A percentile compares a stretch with the other conserved stretches of the same genome.
Conservation (phyloP, 768 basidiomycete species). For the Candolleomyces aberdarensis region DNA sequence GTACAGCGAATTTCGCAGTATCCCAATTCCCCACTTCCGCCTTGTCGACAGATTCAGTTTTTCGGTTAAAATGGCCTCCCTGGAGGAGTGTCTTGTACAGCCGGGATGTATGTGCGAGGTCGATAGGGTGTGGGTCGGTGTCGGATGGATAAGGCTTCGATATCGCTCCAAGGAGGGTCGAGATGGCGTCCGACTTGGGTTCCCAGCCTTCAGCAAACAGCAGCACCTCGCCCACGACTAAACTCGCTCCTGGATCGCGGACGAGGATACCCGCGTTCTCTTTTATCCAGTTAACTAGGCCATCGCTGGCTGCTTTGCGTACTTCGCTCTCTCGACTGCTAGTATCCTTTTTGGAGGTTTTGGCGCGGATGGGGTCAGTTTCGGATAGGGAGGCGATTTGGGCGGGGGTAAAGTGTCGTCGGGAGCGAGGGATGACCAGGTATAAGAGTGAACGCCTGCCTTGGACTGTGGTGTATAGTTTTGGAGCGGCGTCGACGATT, state of each 20-base stretch:
- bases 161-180: slow-evolving; percentile 59
- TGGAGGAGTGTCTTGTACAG: slow-evolving; percentile 88
- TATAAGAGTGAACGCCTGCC: slow-evolving; percentile 84
- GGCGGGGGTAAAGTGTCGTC: slow-evolving; percentile 84
- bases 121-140: slow-evolving; percentile 60
- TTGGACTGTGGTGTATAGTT: slow-evolving; percentile 59
- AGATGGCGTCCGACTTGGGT: slow-evolving; percentile 54
- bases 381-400: slow-evolving; percentile 69
- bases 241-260: slow-evolving; percentile 74
- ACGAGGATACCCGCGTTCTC: slow-evolving; percentile 59
- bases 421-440: slow-evolving; percentile 77
- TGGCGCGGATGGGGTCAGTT: slow-evolving; percentile 62
- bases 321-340: slow-evolving; percentile 66
- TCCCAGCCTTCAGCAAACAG: slow-evolving; percentile 84
- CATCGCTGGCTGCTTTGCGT: slow-evolving; percentile 67
- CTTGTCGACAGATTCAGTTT: slow-evolving; percentile 47
- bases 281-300: slow-evolving; percentile 67
- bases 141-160: slow-evolving; percentile 52
- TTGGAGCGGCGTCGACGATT: slow-evolving; percentile 55
- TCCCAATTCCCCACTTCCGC: slow-evolving; percentile 44
- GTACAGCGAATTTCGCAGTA: slow-evolving; percentile 52
- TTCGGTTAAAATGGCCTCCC: slow-evolving; percentile 82
- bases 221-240: slow-evolving; percentile 80
- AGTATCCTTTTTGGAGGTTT: slow-evolving; percentile 83
- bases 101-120: slow-evolving; percentile 78